These are phyloP conservation scores for Dictyostelium citrinum DNA, from an alignment of 78 protist genomes.

Conservation along the genomic window DNA sequence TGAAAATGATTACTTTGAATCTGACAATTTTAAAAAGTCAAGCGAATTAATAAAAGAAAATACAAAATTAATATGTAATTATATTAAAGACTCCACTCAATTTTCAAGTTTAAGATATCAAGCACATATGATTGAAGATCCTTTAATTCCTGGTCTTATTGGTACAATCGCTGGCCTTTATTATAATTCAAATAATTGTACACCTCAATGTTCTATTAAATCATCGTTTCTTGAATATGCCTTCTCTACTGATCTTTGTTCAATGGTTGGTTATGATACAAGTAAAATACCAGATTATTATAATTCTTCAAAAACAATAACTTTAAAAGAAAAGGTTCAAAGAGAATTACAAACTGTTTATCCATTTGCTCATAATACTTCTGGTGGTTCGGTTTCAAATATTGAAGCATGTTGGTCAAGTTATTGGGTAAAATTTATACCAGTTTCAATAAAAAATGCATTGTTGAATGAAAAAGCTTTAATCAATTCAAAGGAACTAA, in stretches of 20 bases:
- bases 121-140: background rate
- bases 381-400: constrained; percentile 5
- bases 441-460: background rate
- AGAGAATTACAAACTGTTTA: background rate
- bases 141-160: background rate
- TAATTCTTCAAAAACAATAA: background rate
- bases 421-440: background rate
- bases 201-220: background rate
- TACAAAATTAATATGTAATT: background rate
- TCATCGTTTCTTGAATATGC: background rate
- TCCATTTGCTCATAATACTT: background rate
- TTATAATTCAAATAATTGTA: background rate
- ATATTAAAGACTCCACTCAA: background rate
- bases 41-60: background rate
- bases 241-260: background rate
- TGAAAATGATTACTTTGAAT: background rate
- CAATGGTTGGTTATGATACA: background rate
- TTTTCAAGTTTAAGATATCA: background rate
- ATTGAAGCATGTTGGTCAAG: constrained; percentile 4
- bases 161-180: background rate
- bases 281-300: background rate
- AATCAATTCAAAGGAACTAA: background rate
- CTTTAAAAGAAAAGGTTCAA: background rate
- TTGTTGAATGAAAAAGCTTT: background rate
- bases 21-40: background rate